Evolutionary conservation across 257 asterid genomes (phyloP).

Genomic region (Plantago major): DNA sequence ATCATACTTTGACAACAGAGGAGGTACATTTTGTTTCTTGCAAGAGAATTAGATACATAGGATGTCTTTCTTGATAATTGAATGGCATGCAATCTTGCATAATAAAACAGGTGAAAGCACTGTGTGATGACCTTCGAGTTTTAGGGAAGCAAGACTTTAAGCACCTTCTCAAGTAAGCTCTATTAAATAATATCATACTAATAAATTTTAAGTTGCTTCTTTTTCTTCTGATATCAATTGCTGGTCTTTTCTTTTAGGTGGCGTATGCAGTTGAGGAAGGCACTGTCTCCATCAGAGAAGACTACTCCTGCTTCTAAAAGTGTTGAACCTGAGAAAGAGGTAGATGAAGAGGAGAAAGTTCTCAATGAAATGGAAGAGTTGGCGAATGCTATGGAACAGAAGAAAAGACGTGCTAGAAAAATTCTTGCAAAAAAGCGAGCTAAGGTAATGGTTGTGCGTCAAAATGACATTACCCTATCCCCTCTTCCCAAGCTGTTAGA

Average conservation of each 20-base stretch:
- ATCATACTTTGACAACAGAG: slow-evolving; percentile 62
- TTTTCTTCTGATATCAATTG: slow-evolving; percentile 4
- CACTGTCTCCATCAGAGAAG: slow-evolving; percentile 69
- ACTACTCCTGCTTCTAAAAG: slow-evolving; percentile 28
- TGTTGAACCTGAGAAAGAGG: slow-evolving; percentile 41
- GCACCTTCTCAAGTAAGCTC: slow-evolving; percentile 71
- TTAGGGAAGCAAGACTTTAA: slow-evolving; percentile 89
- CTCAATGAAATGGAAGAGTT: slow-evolving; percentile 86
- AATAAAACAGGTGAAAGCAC: slow-evolving; percentile 59
- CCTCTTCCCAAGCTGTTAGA: background rate
- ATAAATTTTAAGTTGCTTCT: background rate
- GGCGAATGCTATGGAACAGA: slow-evolving; percentile 71
- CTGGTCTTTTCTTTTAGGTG: slow-evolving; percentile 44
- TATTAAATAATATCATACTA: background rate
- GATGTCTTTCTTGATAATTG: background rate
- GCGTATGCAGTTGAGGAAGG: slow-evolving; percentile 77
- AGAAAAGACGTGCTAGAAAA: slow-evolving; percentile 72
- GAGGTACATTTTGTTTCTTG: slow-evolving; percentile 45
- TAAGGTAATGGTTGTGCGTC: slow-evolving; percentile 45
- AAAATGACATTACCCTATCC: background rate
- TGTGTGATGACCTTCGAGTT: slow-evolving; percentile 83
- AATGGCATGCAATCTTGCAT: slow-evolving; percentile 14
- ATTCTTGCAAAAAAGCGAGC: slow-evolving; percentile 60
- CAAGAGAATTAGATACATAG: background rate
- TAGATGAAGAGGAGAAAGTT: slow-evolving; percentile 65